Base-by-base conservation (phyloP, 495 filamentous ascomycete species). In the Hypoxylon crocopeplum region DNA sequence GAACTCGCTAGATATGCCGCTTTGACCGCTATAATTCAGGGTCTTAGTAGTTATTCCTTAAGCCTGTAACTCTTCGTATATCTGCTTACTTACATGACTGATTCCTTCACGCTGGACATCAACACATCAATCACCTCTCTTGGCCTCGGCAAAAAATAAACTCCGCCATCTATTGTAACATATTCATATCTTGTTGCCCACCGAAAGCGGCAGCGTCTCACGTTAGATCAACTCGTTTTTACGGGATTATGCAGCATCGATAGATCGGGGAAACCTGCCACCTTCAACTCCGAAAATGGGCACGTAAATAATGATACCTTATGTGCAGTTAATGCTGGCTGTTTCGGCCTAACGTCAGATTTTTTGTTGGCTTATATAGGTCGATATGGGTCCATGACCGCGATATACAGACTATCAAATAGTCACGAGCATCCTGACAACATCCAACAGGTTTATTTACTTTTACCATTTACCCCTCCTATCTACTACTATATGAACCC, bases 321-420 rank as follows among this genome's bases (percentile, higher is more conserved):
- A 49, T 42, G 48, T 40, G 34, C 20, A 44, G 44, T 55, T 13
- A 29, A 60, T 36, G 15, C 44, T 33, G 22, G 27, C 30, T 21
- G 30, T 61, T 55, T 48, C 44, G 37, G 58, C 58, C 42, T 45
- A 61, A 61, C 45, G 38, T 49, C 22, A 45, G 21, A 41, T 37
- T 42, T 27, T 47, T 48, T 54, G 10, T 29, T 10, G 5, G 10
- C 25, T 29, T 10, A 29, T 5, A 10, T 29, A n/a, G n/a, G n/a
- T n/a, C n/a, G n/a, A n/a, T n/a, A n/a, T n/a, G n/a, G n/a, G n/a
- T n/a, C n/a, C n/a, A n/a, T n/a, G n/a, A n/a, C n/a, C n/a, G n/a
- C n/a, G n/a, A n/a, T n/a, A n/a, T n/a, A n/a, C n/a, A n/a, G n/a
- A n/a, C n/a, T n/a, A n/a, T n/a, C n/a, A n/a, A n/a, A n/a, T n/a